Evolutionary conservation across 192 early-diverging fungal species (phyloP).

Genomic region (Phycomyces blakesleeanus): DNA sequence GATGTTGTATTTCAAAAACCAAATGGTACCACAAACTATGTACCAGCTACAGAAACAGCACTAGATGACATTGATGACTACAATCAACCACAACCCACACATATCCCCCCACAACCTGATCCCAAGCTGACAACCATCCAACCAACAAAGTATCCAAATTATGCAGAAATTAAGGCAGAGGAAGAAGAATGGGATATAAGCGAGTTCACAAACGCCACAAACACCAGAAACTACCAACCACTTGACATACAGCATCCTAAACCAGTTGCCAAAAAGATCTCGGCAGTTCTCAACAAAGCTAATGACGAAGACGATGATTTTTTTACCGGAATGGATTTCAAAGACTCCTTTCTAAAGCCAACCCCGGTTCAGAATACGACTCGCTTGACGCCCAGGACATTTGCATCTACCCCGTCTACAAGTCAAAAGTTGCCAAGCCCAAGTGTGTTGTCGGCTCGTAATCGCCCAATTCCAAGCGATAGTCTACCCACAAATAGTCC

Average conservation of each 20-base stretch:
- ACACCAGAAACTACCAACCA: background rate
- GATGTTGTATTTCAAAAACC: constrained; percentile 4
- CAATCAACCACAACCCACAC: too few species aligned
- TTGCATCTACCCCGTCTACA: background rate
- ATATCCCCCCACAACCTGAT: background rate
- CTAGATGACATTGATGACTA: constrained; percentile 2
- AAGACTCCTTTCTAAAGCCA: background rate
- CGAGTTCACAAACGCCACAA: too few species aligned
- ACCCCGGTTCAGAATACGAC: background rate
- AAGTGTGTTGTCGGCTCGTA: too few species aligned
- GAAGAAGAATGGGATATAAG: too few species aligned
- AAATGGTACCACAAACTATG: background rate
- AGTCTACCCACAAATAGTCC: too few species aligned
- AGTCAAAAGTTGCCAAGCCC: too few species aligned
- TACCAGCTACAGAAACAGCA: background rate
- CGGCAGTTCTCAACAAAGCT: background rate
- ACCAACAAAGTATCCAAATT: background rate
- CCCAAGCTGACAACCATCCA: background rate
- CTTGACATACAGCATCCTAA: background rate
- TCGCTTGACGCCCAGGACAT: background rate
- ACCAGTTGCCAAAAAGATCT: background rate
- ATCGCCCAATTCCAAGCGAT: too few species aligned
- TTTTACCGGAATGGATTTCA: constrained; percentile 2
- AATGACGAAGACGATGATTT: constrained; percentile 16
- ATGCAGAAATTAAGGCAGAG: background rate